phyloP scores from a whole-genome alignment of 2,329 filamentous ascomycete genomes.

The Fusarium circinatum region DNA sequence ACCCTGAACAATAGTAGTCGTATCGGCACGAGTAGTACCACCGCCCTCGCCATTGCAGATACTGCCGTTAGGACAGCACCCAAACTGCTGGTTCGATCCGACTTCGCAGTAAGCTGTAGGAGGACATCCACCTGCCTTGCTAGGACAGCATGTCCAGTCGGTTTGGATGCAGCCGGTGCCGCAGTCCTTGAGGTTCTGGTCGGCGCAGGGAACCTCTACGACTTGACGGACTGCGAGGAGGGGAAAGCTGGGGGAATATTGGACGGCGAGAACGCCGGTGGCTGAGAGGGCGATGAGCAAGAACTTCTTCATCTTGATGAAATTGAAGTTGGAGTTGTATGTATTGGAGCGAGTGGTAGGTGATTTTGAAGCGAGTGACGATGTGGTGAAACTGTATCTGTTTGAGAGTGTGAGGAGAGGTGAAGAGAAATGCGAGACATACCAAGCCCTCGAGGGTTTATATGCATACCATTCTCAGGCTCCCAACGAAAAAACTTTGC shows the following conservation, averaged over 20 bases:
- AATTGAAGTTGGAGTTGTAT: not conserved
- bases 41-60: constrained; percentile 44
- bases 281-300: constrained; percentile 38
- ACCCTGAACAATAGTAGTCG: constrained; percentile 9
- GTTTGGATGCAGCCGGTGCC: constrained; percentile 45
- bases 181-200: constrained; percentile 41
- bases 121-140: constrained; percentile 43
- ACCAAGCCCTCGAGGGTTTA: constrained; percentile 15
- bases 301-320: constrained; percentile 40
- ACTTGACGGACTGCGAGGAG: constrained; percentile 37
- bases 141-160: constrained; percentile 47
- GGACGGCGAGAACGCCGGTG: constrained; percentile 29
- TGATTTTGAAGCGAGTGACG: not conserved
- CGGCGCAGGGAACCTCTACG: constrained; percentile 37
- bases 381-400: constrained; percentile 1
- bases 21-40: constrained; percentile 26
- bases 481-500: not conserved
- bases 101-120: constrained; percentile 38
- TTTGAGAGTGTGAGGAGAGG: not conserved
- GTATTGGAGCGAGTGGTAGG: not conserved
- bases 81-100: constrained; percentile 41
- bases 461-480: not conserved
- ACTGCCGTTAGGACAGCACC: constrained; percentile 46
- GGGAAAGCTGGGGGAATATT: constrained; percentile 19
- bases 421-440: constrained; percentile 1